phyloP scores from a whole-genome alignment of 495 filamentous ascomycete species.

The Hypoxylon perforatum region DNA sequence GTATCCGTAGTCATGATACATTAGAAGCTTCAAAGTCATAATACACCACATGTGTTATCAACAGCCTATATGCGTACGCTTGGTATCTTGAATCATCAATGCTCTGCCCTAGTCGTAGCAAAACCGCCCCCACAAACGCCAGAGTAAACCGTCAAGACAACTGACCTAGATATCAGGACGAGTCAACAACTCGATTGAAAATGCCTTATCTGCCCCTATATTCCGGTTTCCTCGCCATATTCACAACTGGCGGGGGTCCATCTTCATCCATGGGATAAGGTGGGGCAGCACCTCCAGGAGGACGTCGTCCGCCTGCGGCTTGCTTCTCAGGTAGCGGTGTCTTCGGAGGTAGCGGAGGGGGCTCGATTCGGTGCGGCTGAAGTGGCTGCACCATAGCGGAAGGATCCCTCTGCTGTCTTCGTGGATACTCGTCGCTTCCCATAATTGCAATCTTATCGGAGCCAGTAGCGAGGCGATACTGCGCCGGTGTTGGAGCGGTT shows the following conservation, averaged over 20 bases:
- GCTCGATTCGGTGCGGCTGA: conserved; percentile 61
- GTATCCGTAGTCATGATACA: conserved; percentile 34
- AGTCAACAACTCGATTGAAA: no score
- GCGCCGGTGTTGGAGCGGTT: conserved; percentile 63
- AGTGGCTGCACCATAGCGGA: conserved; percentile 53
- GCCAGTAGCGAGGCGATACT: conserved; percentile 60
- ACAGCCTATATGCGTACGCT: conserved; percentile 19
- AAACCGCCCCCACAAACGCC: conserved; percentile 22
- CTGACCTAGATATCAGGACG: background rate
- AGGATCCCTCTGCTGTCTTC: conserved; percentile 51
- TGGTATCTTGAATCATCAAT: conserved; percentile 38
- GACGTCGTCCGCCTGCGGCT: conserved; percentile 35
- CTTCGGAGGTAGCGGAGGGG: conserved; percentile 87
- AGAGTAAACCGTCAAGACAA: background rate
- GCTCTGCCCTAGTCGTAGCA: background rate
- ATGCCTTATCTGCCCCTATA: conserved; percentile 64
- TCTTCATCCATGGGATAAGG: conserved; percentile 87
- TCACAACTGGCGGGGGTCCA: conserved; percentile 83
- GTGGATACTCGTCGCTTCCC: conserved; percentile 66
- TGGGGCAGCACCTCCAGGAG: conserved; percentile 52
- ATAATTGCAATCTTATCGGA: conserved; percentile 71
- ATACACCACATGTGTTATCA: background rate
- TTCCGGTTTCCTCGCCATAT: conserved; percentile 86
- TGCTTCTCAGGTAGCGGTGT: conserved; percentile 73
- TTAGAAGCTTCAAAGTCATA: background rate